Evolutionary conservation across 2,329 filamentous ascomycete genomes (phyloP), one percentile per base, ranked within the genome.

Genomic region (Byssochlamys sp.): DNA sequence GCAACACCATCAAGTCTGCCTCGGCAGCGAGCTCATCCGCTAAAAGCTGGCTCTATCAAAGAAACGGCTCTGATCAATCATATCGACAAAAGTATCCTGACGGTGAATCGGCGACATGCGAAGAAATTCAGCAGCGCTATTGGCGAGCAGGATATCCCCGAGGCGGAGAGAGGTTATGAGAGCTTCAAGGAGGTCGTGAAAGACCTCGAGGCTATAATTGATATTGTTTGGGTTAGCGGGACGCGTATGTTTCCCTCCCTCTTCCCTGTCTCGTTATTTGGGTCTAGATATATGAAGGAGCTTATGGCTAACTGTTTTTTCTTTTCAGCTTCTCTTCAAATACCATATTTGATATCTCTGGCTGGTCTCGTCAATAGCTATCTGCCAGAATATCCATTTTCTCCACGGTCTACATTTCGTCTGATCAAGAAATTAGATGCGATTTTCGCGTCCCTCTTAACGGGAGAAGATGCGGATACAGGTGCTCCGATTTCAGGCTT

Each of bases 141-240:
- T 62, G 63, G 66, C 25, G 60, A 65, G 60, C 55, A 63, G 52
- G 65, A 65, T 19, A 61, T 69, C 28, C 65, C 61, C 2, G 68
- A 68, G 10, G 68, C 68, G 10, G 75, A 75, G 54, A 68, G 73
- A 33, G 82, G 82, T 1, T 87, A 86, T 61, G 75, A 77, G 56
- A 82, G 74, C 55, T 88, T 92, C 69, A 78, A 77, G 54, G 86
- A 91, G 66, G 81, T 90, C 3, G 89, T 84, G 56, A 82, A 77
- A 57, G 90, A 96, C 66, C 72, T 95, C 0, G 88, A 91, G 57
- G 79, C 80, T 4, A 70, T 96, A 11, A 75, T 95, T 14, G 87
- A 95, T 70, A 81, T 95, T 6, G 74, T 96, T 4, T 97, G 92
- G 92, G 81, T 90, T 25, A 90, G 86, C 29, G 90, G 88, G 9